phyloP scores from a whole-genome alignment of 495 filamentous ascomycete genomes.

The Lineolata rhizophorae region DNA sequence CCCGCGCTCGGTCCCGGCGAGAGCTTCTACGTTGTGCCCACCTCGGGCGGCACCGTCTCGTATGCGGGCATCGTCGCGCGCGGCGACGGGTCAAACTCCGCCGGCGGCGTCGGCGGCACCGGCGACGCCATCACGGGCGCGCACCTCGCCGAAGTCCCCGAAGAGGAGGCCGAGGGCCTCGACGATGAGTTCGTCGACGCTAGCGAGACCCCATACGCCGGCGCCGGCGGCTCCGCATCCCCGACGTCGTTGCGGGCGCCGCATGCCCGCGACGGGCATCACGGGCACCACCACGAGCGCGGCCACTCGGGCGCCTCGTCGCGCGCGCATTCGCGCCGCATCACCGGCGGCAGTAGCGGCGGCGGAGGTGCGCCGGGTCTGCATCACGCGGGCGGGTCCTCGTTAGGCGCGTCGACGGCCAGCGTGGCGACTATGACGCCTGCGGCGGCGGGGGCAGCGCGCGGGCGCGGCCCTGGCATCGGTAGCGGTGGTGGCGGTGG shows the following conservation, averaged over 20 bases:
- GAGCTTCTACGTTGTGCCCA: slow-evolving; percentile 88
- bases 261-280: slow-evolving; percentile 1
- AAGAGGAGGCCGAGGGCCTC: slow-evolving; percentile 28
- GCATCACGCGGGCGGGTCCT: too few species aligned
- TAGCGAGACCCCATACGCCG: slow-evolving; percentile 35
- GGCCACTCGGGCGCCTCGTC: not conserved
- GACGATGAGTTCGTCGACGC: slow-evolving; percentile 60
- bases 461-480: slow-evolving; percentile 13
- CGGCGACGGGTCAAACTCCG: slow-evolving; percentile 21
- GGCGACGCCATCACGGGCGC: not conserved
- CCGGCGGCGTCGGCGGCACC: slow-evolving; percentile 21
- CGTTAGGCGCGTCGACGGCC: not conserved
- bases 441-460: slow-evolving; percentile 2
- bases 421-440: not conserved
- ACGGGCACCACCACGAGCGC: too few species aligned
- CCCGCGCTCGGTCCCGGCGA: slow-evolving; percentile 27
- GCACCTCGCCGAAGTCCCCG: too few species aligned
- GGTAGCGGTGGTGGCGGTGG: not conserved
- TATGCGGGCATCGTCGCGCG: slow-evolving; percentile 63
- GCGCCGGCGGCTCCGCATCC: slow-evolving; percentile 26
- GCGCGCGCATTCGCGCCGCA: not conserved
- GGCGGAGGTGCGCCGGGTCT: too few species aligned
- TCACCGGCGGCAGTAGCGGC: too few species aligned
- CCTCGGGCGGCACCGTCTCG: slow-evolving; percentile 65
- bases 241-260: slow-evolving; percentile 9